Evolutionary conservation across 2,329 filamentous ascomycete genomes (phyloP).

Genomic region (Fusarium sp.): DNA sequence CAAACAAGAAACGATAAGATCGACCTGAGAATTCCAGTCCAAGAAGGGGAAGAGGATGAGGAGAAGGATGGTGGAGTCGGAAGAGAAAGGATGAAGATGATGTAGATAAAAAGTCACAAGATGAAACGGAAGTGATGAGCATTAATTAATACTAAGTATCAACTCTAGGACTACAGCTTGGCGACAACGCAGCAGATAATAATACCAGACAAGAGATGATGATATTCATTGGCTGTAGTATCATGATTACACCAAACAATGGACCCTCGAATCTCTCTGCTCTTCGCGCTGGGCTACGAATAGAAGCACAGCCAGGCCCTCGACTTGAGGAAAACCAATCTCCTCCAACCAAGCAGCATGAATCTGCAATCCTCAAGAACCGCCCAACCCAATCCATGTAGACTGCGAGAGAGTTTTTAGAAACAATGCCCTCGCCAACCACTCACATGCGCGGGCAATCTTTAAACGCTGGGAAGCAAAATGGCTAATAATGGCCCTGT

Average conservation of each 20-base stretch:
- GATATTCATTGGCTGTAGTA: slow-evolving; percentile 30
- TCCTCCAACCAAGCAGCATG: slow-evolving; percentile 34
- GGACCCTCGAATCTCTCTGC: slow-evolving; percentile 1
- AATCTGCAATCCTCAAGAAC: slow-evolving; percentile 1
- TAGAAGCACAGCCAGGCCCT: slow-evolving; percentile 32
- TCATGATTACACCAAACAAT: slow-evolving; percentile 12
- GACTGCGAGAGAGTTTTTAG: slow-evolving; percentile 22
- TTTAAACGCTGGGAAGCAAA: slow-evolving; percentile 25
- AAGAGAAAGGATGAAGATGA: slow-evolving; percentile 33
- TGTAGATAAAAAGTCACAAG: slow-evolving; percentile 19
- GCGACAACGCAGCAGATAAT: slow-evolving; percentile 18
- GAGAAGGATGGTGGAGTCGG: slow-evolving; percentile 12
- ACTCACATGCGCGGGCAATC: slow-evolving; percentile 20
- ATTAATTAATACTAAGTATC: slow-evolving; percentile 22
- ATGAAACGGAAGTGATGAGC: slow-evolving; percentile 38
- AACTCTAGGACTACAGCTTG: slow-evolving; percentile 6
- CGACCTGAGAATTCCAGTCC: slow-evolving; percentile 35
- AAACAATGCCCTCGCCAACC: slow-evolving; percentile 8
- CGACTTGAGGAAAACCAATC: slow-evolving; percentile 1
- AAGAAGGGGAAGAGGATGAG: not conserved
- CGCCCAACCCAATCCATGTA: slow-evolving; percentile 6
- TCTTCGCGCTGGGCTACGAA: slow-evolving; percentile 27
- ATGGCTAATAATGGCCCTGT: not conserved
- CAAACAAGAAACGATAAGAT: slow-evolving; percentile 36
- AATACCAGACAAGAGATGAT: slow-evolving; percentile 6